Evolutionary conservation across 768 basidiomycete species (phyloP).

Genomic region (Mycena rosella): DNA sequence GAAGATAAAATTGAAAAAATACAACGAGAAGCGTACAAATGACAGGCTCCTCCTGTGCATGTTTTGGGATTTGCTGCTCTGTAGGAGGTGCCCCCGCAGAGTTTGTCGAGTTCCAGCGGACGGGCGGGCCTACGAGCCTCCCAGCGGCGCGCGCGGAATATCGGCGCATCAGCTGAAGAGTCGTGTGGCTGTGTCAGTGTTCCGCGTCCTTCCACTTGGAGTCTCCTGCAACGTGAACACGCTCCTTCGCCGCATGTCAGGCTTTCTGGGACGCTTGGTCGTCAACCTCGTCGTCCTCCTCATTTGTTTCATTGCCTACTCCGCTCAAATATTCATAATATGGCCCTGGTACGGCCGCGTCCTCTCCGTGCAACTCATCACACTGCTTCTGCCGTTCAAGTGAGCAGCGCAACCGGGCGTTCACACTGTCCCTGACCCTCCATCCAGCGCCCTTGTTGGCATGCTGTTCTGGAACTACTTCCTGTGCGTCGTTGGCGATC

Average conservation of each 20-base stretch:
- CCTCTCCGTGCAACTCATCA: constrained; percentile 79
- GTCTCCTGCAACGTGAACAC: no score
- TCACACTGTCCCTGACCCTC: constrained; percentile 19
- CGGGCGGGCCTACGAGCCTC: constrained; percentile 8
- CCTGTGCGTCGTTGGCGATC: constrained; percentile 85
- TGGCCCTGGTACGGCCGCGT: constrained; percentile 92
- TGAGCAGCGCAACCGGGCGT: constrained; percentile 58
- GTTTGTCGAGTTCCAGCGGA: constrained; percentile 32
- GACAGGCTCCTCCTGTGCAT: neutral
- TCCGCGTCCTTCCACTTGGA: neutral
- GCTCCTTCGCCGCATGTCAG: constrained; percentile 56
- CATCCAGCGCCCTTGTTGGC: constrained; percentile 74
- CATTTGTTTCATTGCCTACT: constrained; percentile 90
- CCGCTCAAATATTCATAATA: constrained; percentile 90
- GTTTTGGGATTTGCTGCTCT: no score
- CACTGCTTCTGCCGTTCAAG: constrained; percentile 93
- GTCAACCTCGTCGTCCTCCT: constrained; percentile 78
- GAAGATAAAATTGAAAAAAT: neutral
- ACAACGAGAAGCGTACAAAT: constrained; percentile 17
- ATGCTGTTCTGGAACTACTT: constrained; percentile 92
- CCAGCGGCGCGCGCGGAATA: constrained; percentile 18
- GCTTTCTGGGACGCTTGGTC: constrained; percentile 69
- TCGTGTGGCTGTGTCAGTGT: neutral
- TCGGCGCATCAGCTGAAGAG: constrained; percentile 21
- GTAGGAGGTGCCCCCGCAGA: no score